These are phyloP conservation scores for Tarenaya hassleriana DNA, from an alignment of 345 rosid genomes.

Conservation along the genomic window DNA sequence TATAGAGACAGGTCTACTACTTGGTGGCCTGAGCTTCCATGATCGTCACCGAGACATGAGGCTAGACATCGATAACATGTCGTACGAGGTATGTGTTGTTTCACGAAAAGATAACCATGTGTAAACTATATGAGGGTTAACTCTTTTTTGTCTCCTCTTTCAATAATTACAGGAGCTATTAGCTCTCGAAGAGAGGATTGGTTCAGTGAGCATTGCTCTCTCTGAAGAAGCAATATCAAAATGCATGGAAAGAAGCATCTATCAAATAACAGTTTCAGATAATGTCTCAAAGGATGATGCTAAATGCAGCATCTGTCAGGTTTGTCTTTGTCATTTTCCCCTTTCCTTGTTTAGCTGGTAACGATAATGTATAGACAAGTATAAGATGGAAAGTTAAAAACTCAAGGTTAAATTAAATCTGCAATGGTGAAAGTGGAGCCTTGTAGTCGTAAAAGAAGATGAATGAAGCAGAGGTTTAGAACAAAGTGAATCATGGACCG, in stretches of 20 bases:
- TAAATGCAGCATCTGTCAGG: slow-evolving; percentile 98
- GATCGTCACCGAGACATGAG: slow-evolving; percentile 97
- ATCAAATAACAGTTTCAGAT: slow-evolving; percentile 33
- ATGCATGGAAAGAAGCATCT: slow-evolving; percentile 53
- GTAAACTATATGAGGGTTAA: slow-evolving; percentile 1
- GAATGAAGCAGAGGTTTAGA: too few relatives aligned
- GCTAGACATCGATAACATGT: slow-evolving; percentile 92
- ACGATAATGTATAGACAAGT: neutral
- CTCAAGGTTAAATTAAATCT: too few relatives aligned
- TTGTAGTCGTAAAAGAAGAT: too few relatives aligned
- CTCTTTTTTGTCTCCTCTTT: slow-evolving; percentile 7
- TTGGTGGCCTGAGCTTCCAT: slow-evolving; percentile 57
- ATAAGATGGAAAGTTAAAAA: too few relatives aligned
- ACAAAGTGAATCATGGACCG: too few relatives aligned
- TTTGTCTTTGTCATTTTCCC: slow-evolving; percentile 17
- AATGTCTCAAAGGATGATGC: slow-evolving; percentile 38
- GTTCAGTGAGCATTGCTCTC: slow-evolving; percentile 87
- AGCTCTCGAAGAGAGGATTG: slow-evolving; percentile 96
- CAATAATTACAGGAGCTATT: slow-evolving; percentile 57
- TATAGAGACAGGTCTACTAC: slow-evolving; percentile 70
- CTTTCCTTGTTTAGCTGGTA: slow-evolving; percentile 14
- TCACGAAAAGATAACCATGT: neutral
- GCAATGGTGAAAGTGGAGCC: too few relatives aligned
- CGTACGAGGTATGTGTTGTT: slow-evolving; percentile 71
- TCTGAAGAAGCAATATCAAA: slow-evolving; percentile 73